Conservation (phyloP, 2,329 filamentous ascomycete species). For the Tolypocladium inflatum region DNA sequence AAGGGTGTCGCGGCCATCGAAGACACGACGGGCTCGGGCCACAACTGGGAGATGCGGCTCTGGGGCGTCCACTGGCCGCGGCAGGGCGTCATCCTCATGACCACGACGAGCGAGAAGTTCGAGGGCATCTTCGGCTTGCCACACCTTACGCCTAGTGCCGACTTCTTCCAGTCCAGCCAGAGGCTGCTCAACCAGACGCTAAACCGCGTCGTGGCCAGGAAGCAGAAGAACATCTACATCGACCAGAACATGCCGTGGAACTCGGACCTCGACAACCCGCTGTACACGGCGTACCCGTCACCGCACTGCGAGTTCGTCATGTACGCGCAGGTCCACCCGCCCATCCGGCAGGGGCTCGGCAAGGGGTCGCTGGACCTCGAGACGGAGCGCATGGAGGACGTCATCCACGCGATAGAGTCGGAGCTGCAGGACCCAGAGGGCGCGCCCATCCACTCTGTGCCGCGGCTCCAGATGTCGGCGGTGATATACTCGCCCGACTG, state of each 20-base stretch:
- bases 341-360: constrained; percentile 27
- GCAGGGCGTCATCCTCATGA: constrained; percentile 71
- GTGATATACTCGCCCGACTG: constrained; percentile 62
- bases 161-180: constrained; percentile 49
- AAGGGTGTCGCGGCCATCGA: constrained; percentile 62
- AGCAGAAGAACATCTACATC: constrained; percentile 43
- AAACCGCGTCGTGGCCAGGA: constrained; percentile 54
- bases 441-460: constrained; percentile 43
- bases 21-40: constrained; percentile 55
- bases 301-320: constrained; percentile 86
- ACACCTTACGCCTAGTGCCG: constrained; percentile 58
- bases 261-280: constrained; percentile 53
- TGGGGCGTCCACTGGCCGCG: constrained; percentile 80
- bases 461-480: constrained; percentile 50
- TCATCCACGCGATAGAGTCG: constrained; percentile 47
- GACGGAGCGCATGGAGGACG: constrained; percentile 21
- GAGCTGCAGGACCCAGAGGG: constrained; percentile 55
- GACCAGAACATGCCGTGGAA: constrained; percentile 67
- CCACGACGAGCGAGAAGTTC: constrained; percentile 89
- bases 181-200: constrained; percentile 65
- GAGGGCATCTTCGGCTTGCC: constrained; percentile 85
- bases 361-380: constrained; percentile 20
- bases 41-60: constrained; percentile 69
- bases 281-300: constrained; percentile 45
- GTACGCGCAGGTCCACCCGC: constrained; percentile 68